Percentiles rank a stretch among this genome's conserved stretches.
Evolutionary conservation across 2,329 filamentous ascomycete species (phyloP).

Genomic region (Pseudocercospora pini-densiflorae): DNA sequence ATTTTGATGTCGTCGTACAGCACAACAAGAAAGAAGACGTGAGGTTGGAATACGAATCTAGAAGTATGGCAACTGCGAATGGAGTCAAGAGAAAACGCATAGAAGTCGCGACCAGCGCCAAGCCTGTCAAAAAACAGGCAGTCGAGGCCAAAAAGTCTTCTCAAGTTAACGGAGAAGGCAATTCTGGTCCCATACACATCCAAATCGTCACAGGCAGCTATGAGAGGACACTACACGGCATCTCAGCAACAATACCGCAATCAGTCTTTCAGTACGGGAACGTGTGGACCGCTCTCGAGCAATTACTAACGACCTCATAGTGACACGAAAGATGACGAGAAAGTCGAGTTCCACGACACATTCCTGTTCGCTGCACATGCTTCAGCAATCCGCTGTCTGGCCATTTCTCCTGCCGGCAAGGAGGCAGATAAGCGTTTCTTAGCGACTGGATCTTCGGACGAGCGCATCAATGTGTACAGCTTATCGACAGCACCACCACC

Average conservation of each 20-base stretch:
- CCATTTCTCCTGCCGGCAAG: conserved; percentile 69
- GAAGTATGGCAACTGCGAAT: background rate
- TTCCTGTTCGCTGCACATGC: conserved; percentile 95
- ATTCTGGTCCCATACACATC: conserved; percentile 59
- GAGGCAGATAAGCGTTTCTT: conserved; percentile 78
- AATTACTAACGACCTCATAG: background rate
- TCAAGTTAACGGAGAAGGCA: background rate
- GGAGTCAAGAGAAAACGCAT: conserved; percentile 30
- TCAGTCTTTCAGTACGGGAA: conserved; percentile 1
- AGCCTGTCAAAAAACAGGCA: conserved; percentile 23
- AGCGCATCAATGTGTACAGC: conserved; percentile 93
- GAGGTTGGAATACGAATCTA: background rate
- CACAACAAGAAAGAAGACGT: too few species aligned
- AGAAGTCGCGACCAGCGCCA: conserved; percentile 14
- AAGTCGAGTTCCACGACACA: conserved; percentile 78
- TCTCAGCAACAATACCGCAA: conserved; percentile 72
- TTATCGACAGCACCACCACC: conserved; percentile 63
- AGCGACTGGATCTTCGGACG: conserved; percentile 89
- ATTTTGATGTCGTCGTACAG: background rate
- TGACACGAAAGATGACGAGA: conserved; percentile 20
- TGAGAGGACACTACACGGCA: conserved; percentile 87
- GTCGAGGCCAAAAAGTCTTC: background rate
- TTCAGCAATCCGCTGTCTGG: conserved; percentile 86
- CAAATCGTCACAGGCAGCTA: conserved; percentile 95
- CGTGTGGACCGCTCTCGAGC: background rate